Percentiles rank a stretch among this genome's conserved stretches.
Evolutionary conservation across 106 monocot genomes (phyloP).

Genomic region (Dendrobium huoshanense): DNA sequence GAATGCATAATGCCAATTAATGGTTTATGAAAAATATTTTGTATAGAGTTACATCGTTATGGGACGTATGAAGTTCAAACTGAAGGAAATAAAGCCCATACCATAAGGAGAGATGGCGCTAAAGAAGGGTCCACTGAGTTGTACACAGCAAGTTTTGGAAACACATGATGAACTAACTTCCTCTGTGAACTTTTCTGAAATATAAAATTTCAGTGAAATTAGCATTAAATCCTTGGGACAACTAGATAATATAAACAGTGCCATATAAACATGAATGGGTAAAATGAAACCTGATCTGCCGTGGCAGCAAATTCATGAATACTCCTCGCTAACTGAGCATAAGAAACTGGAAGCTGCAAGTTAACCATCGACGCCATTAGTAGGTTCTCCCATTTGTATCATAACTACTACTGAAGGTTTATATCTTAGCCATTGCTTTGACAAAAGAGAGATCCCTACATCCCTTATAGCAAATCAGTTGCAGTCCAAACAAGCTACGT

Average conservation of each 20-base stretch:
- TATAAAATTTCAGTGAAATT: constrained; percentile 3
- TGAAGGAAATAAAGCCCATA: constrained; percentile 18
- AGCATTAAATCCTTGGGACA: constrained; percentile 1
- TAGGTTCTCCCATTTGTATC: neutral
- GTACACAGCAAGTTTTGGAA: constrained; percentile 97
- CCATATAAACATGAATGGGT: neutral
- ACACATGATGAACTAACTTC: constrained; percentile 80
- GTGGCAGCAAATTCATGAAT: constrained; percentile 88
- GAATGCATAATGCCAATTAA: neutral
- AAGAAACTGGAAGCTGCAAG: constrained; percentile 68
- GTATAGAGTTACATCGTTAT: neutral
- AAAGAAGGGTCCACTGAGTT: constrained; percentile 97
- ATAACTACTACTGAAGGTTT: neutral
- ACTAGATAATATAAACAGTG: neutral
- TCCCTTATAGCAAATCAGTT: neutral
- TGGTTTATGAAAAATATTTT: neutral
- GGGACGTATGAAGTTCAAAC: neutral
- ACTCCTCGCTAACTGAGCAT: constrained; percentile 82
- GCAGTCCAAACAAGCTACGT: neutral
- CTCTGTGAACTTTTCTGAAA: constrained; percentile 85
- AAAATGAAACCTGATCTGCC: constrained; percentile 76
- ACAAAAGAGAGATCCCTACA: neutral
- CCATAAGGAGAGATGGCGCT: constrained; percentile 97
- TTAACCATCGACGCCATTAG: neutral
- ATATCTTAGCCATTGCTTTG: neutral